A percentile compares a stretch with the other conserved stretches of the same genome.
Conservation (phyloP, 805 yeast species). For the Candida piceae region DNA sequence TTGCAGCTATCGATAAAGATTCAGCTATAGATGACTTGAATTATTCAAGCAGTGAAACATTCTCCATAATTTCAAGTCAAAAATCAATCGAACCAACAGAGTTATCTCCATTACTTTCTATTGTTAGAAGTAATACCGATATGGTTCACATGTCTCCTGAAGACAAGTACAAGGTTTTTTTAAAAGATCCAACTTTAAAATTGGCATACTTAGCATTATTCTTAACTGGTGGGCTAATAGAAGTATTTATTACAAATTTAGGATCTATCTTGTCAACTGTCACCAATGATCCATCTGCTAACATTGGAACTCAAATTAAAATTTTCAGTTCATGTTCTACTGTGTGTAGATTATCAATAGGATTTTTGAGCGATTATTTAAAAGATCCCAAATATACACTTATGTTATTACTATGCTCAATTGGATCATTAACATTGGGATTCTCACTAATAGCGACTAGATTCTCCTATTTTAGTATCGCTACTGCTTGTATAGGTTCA, state of each 20-base stretch:
- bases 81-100: constrained; percentile 1
- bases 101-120: not conserved
- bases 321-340: constrained; percentile 64
- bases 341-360: constrained; percentile 55
- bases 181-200: constrained; percentile 58
- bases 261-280: constrained; percentile 53
- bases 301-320: constrained; percentile 47
- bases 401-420: constrained; percentile 6
- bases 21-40: constrained; percentile 11
- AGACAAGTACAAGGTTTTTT: constrained; percentile 5
- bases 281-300: constrained; percentile 10
- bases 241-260: constrained; percentile 77
- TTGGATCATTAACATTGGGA: constrained; percentile 6
- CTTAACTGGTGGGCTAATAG: constrained; percentile 75
- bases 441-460: constrained; percentile 11
- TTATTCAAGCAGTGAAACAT: not conserved
- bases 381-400: constrained; percentile 15
- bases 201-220: constrained; percentile 58
- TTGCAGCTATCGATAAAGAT: constrained; percentile 51
- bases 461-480: constrained; percentile 7
- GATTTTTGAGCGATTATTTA: constrained; percentile 59
- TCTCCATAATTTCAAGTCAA: too few species aligned
- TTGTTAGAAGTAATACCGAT: not conserved
- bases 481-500: constrained; percentile 55
- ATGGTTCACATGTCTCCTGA: not conserved